Percentiles rank a stretch among this genome's conserved stretches.
Evolutionary conservation across 305 asterid species (phyloP).

Genomic region (Fraxinus xanthoxyloides): DNA sequence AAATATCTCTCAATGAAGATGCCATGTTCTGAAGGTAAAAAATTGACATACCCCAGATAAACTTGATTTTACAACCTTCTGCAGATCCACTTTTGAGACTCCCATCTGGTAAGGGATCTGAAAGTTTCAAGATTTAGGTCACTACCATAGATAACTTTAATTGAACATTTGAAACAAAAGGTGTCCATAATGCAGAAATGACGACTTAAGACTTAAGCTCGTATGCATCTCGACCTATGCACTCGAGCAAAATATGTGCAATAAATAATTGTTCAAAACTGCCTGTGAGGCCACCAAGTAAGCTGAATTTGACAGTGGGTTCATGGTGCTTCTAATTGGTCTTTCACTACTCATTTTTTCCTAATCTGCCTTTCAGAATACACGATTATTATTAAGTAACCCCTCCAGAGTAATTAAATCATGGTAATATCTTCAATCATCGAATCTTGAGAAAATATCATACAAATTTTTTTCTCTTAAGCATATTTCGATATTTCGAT

Average conservation of each 20-base stretch:
- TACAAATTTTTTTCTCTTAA: not conserved
- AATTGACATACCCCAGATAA: slow-evolving; percentile 81
- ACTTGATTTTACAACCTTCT: slow-evolving; percentile 91
- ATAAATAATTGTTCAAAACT: not conserved
- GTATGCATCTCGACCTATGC: not conserved
- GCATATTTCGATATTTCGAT: not conserved
- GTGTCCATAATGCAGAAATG: not conserved
- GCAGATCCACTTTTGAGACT: slow-evolving; percentile 85
- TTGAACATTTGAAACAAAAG: not conserved
- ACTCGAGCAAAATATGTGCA: not conserved
- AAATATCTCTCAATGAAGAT: slow-evolving; percentile 5
- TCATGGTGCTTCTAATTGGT: slow-evolving; percentile 3
- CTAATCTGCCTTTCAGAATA: not conserved
- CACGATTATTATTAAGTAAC: not conserved
- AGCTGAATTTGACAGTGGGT: not conserved
- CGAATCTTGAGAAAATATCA: not conserved
- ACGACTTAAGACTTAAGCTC: not conserved
- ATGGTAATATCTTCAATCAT: not conserved
- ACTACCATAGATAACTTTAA: slow-evolving; percentile 20
- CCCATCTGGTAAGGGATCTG: slow-evolving; percentile 98
- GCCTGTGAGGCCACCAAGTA: not conserved
- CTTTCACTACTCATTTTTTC: not conserved
- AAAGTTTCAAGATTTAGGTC: slow-evolving; percentile 30
- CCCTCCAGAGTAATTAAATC: not conserved
- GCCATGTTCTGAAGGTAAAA: slow-evolving; percentile 17